Conservation (phyloP, 306 rosid species). For the Sphenostylis stenocarpa region DNA sequence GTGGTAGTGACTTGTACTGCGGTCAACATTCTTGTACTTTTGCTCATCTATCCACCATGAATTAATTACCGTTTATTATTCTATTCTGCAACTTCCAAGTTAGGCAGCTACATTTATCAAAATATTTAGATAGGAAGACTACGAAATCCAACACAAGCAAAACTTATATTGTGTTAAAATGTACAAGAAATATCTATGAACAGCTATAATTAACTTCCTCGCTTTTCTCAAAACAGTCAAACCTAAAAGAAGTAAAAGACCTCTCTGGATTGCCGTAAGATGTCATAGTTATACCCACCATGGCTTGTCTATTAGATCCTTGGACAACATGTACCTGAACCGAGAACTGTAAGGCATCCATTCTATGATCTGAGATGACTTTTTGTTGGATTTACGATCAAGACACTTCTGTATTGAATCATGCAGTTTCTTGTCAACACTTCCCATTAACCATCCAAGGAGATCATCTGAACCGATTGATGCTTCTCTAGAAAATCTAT, state of each 20-base stretch:
- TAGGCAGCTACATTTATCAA: not conserved
- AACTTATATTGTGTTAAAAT: conserved; percentile 28
- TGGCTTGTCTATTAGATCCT: conserved; percentile 71
- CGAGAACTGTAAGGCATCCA: conserved; percentile 84
- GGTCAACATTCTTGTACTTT: not conserved
- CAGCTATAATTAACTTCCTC: conserved; percentile 25
- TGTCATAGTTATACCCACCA: conserved; percentile 61
- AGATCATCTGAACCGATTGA: conserved; percentile 62
- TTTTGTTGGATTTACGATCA: conserved; percentile 59
- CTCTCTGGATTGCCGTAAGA: conserved; percentile 19
- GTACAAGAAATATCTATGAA: conserved; percentile 20
- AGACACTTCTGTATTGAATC: conserved; percentile 76
- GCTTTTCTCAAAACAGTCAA: conserved; percentile 23
- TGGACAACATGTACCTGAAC: conserved; percentile 72
- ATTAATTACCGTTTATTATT: not conserved
- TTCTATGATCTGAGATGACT: conserved; percentile 73
- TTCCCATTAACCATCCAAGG: conserved; percentile 68
- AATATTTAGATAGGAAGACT: conserved; percentile 22
- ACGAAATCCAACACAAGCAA: conserved; percentile 2
- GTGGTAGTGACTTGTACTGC: not conserved
- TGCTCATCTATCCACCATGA: not conserved
- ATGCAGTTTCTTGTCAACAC: conserved; percentile 70
- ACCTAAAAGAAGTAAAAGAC: not conserved
- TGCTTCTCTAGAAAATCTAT: conserved; percentile 73
- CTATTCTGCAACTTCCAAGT: not conserved